Base-by-base conservation (phyloP, 495 filamentous ascomycete genomes). In the Xylaria curta region DNA sequence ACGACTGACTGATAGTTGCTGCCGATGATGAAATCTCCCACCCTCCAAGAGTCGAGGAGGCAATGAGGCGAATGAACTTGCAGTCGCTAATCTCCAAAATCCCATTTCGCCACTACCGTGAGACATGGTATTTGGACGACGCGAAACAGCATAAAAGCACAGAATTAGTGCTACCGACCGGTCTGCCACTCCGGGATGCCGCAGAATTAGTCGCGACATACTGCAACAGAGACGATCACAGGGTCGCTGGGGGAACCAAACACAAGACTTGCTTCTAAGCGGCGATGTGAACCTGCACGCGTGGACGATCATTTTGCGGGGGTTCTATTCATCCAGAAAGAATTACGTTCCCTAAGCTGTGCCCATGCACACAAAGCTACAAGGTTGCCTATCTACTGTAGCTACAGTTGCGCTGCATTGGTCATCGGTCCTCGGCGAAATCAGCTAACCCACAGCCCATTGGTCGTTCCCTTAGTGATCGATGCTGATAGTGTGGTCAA, bases 401-500 rank as follows among this genome's bases (percentile, higher is more conserved):
- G 42, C 36, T 68, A 58, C 47, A 60, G 58, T 44, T 44, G 26
- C 10, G 28, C n/a, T 44, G 65, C 54, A 61, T 58, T 36, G 51
- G 66, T 19, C 54, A 49, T 69, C 66, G 66, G 65, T 67, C 3
- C 54, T 53, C 65, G 47, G 66, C 66, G 56, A 21, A 61, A 36
- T 54, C 54, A 47, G 17, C 66, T 44, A 61, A 36, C 21, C 31
- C 44, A 24, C 28, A 54, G 66, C 70, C 66, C 58, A 64, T 63
- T 70, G 51, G 69, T 19, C 62, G 24, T 60, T 33, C 26, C 26
- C 46, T 77, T 69, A 84, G 75, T 85, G 83, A 74, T 86, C 84
- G 75, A 86, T 82, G 76, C 84, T 86, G 69, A 77, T 73, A 76
- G 72, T 63, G 63, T 70, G 58, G 74, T 72, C 73, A 78, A 72